Evolutionary conservation across 176 grass and related monocot species (phyloP).

Genomic region (Carex kokanica): DNA sequence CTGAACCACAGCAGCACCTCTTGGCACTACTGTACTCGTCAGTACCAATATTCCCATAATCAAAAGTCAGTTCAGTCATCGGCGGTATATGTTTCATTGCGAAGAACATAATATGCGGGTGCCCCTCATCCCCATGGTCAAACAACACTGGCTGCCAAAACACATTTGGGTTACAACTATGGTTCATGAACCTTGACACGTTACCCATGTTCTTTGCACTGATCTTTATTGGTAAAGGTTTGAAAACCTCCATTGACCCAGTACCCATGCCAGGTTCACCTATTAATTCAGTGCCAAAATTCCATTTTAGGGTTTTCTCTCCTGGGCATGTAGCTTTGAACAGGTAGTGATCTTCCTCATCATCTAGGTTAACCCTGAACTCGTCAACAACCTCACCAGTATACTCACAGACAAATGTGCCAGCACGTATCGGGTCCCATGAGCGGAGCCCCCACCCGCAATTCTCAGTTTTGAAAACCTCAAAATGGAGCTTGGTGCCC

Average conservation of each 20-base stretch:
- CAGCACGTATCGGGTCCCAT: slow-evolving; percentile 80
- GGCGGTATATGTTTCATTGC: slow-evolving; percentile 91
- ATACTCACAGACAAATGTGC: slow-evolving; percentile 89
- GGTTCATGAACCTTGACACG: slow-evolving; percentile 80
- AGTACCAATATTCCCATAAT: slow-evolving; percentile 55
- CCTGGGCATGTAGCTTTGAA: slow-evolving; percentile 55
- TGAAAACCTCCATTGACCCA: slow-evolving; percentile 44
- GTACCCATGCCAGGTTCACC: slow-evolving; percentile 42
- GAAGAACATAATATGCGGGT: slow-evolving; percentile 93
- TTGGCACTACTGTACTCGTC: slow-evolving; percentile 40
- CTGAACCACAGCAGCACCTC: slow-evolving; percentile 70
- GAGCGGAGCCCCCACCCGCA: slow-evolving; percentile 87
- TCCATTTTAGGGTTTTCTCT: slow-evolving; percentile 71
- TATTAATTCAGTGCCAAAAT: slow-evolving; percentile 70
- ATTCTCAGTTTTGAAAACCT: slow-evolving; percentile 84
- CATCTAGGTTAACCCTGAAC: slow-evolving; percentile 40
- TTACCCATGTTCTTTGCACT: slow-evolving; percentile 83
- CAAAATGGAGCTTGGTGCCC: slow-evolving; percentile 70
- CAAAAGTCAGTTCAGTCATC: slow-evolving; percentile 87
- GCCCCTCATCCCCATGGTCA: slow-evolving; percentile 62
- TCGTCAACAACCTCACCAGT: slow-evolving; percentile 66
- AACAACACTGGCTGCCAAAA: slow-evolving; percentile 86
- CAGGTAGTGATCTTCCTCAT: slow-evolving; percentile 62
- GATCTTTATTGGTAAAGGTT: slow-evolving; percentile 65
- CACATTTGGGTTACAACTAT: slow-evolving; percentile 75